These are phyloP conservation scores for Furcasterigmium furcatum DNA, from an alignment of 2,329 filamentous ascomycete species.

Conservation along the genomic window DNA sequence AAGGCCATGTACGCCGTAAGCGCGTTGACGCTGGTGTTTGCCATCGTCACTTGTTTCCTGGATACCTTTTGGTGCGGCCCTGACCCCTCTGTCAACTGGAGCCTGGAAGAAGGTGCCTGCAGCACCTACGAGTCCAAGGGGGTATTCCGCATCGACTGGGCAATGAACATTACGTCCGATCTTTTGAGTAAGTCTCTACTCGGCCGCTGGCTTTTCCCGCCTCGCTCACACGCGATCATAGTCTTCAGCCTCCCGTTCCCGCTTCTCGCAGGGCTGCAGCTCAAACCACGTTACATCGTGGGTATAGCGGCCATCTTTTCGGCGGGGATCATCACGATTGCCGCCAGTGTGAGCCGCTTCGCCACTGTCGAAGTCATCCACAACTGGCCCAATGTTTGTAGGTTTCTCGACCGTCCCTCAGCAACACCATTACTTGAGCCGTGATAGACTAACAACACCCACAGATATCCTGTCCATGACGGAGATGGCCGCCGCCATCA, in stretches of 20 bases:
- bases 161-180: slow-evolving; percentile 19
- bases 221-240: not conserved
- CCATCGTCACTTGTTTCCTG: slow-evolving; percentile 18
- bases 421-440: not conserved
- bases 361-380: slow-evolving; percentile 13
- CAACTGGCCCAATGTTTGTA: slow-evolving; percentile 16
- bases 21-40: slow-evolving; percentile 17
- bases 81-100: slow-evolving; percentile 22
- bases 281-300: slow-evolving; percentile 16
- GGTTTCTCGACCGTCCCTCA: not conserved
- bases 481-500: slow-evolving; percentile 15
- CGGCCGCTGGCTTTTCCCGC: too few species aligned
- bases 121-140: slow-evolving; percentile 19
- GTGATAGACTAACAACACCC: not conserved
- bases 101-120: slow-evolving; percentile 15
- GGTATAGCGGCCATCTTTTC: slow-evolving; percentile 14
- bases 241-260: slow-evolving; percentile 17
- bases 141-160: slow-evolving; percentile 23
- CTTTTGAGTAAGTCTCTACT: slow-evolving; percentile 15
- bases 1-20: slow-evolving; percentile 16
- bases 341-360: slow-evolving; percentile 16
- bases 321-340: slow-evolving; percentile 15
- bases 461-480: slow-evolving; percentile 16
- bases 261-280: slow-evolving; percentile 11
- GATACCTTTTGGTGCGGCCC: slow-evolving; percentile 26